These are phyloP conservation scores for Cyberlindnera maclurae DNA, from an alignment of 805 yeast species.

Conservation along the genomic window DNA sequence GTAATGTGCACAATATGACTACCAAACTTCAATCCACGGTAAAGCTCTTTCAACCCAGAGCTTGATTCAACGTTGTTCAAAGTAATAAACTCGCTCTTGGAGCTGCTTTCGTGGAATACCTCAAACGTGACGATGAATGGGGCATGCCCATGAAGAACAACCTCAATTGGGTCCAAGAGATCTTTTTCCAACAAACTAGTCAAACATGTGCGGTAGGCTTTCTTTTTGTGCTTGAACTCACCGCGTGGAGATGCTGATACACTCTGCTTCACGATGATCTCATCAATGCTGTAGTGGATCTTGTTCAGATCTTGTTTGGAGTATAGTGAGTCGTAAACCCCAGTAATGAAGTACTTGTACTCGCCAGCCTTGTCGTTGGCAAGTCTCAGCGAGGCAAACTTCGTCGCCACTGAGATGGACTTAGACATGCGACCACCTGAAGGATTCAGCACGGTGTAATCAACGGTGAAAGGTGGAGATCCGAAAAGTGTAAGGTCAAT, in stretches of 20 bases:
- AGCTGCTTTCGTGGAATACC: slow-evolving; percentile 54
- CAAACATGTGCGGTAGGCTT: slow-evolving; percentile 44
- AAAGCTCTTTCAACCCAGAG: slow-evolving; percentile 36
- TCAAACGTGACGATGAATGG: slow-evolving; percentile 57
- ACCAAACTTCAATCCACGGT: slow-evolving; percentile 57
- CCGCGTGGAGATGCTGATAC: slow-evolving; percentile 62
- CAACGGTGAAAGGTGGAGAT: slow-evolving; percentile 59
- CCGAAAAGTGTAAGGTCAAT: slow-evolving; percentile 49
- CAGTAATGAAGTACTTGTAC: slow-evolving; percentile 53
- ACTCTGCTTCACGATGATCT: slow-evolving; percentile 38
- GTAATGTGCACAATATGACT: slow-evolving; percentile 54
- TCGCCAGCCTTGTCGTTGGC: slow-evolving; percentile 46
- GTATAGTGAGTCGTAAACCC: slow-evolving; percentile 62
- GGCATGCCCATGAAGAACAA: slow-evolving; percentile 48
- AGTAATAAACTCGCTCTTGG: slow-evolving; percentile 40
- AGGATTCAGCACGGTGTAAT: slow-evolving; percentile 57
- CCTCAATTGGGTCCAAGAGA: slow-evolving; percentile 42
- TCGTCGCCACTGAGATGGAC: slow-evolving; percentile 43
- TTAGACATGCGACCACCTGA: slow-evolving; percentile 36
- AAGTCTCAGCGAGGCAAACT: slow-evolving; percentile 40
- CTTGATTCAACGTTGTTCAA: slow-evolving; percentile 36
- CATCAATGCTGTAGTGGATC: slow-evolving; percentile 24
- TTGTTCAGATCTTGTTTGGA: slow-evolving; percentile 30
- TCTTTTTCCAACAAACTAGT: slow-evolving; percentile 29
- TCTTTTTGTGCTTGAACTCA: slow-evolving; percentile 39